Conservation (phyloP, 306 rosid species). For the Abrus pulchellus region DNA sequence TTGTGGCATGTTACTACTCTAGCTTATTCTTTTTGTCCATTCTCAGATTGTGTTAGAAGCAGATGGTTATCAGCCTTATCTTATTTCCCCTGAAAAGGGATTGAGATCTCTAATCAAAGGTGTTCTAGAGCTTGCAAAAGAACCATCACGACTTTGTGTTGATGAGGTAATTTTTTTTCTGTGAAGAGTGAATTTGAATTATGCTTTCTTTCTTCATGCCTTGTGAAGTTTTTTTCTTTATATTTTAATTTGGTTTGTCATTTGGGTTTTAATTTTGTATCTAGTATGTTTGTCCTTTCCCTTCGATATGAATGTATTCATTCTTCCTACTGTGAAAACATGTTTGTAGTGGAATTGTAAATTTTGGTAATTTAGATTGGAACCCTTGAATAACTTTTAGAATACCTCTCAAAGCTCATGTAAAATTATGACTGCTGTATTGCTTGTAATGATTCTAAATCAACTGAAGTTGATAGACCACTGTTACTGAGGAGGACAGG, state of each 20-base stretch:
- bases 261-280: conserved; percentile 20
- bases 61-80: conserved; percentile 99
- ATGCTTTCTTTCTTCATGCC: conserved; percentile 17
- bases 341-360: conserved; percentile 4
- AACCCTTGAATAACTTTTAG: conserved; percentile 5
- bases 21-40: conserved; percentile 30
- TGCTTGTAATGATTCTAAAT: conserved; percentile 12
- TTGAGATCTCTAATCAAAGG: conserved; percentile 95
- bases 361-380: neutral
- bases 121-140: conserved; percentile 97
- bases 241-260: conserved; percentile 1
- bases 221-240: conserved; percentile 8
- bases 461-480: conserved; percentile 19
- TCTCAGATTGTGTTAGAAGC: conserved; percentile 97
- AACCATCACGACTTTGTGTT: conserved; percentile 97
- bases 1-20: neutral
- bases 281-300: conserved; percentile 13
- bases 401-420: conserved; percentile 1
- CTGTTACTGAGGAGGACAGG: conserved; percentile 25
- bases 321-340: conserved; percentile 27
- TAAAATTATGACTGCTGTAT: conserved; percentile 1
- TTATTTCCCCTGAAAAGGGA: conserved; percentile 98
- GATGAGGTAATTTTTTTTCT: conserved; percentile 79
- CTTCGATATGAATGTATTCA: conserved; percentile 1
- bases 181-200: conserved; percentile 32